These are phyloP conservation scores for Rhynchosporium secalis DNA, from an alignment of 2,329 filamentous ascomycete genomes.

Conservation along the genomic window DNA sequence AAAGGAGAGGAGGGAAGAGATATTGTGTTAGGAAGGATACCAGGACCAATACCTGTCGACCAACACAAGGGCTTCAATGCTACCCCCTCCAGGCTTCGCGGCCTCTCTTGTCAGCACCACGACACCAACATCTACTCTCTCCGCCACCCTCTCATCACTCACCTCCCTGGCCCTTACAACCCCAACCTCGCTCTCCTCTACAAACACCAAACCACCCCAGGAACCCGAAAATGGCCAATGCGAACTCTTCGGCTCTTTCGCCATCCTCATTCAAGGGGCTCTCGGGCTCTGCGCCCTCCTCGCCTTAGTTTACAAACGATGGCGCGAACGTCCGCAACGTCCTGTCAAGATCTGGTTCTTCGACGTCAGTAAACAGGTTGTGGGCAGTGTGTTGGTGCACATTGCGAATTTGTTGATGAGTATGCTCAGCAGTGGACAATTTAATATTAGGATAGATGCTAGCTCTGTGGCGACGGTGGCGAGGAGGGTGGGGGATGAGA, in stretches of 20 bases:
- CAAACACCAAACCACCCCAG: constrained; percentile 3
- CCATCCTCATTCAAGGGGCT: constrained; percentile 83
- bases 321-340: constrained; percentile 85
- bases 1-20: background rate
- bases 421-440: constrained; percentile 86
- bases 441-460: constrained; percentile 62
- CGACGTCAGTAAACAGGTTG: constrained; percentile 95
- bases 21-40: background rate
- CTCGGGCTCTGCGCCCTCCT: constrained; percentile 81
- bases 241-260: constrained; percentile 84
- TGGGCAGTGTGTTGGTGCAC: constrained; percentile 89
- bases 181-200: background rate
- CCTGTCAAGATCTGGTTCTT: constrained; percentile 98
- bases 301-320: constrained; percentile 89
- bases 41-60: background rate
- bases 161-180: constrained; percentile 32
- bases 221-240: constrained; percentile 67
- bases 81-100: constrained; percentile 37
- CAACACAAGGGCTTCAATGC: constrained; percentile 27
- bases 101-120: constrained; percentile 33
- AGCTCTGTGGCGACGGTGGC: constrained; percentile 32
- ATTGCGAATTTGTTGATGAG: constrained; percentile 94
- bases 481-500: constrained; percentile 42
- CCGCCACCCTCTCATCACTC: constrained; percentile 36
- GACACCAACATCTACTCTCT: constrained; percentile 27